Evolutionary conservation across 2,329 filamentous ascomycete species (phyloP).

Genomic region (Aspergillus fumigatus): DNA sequence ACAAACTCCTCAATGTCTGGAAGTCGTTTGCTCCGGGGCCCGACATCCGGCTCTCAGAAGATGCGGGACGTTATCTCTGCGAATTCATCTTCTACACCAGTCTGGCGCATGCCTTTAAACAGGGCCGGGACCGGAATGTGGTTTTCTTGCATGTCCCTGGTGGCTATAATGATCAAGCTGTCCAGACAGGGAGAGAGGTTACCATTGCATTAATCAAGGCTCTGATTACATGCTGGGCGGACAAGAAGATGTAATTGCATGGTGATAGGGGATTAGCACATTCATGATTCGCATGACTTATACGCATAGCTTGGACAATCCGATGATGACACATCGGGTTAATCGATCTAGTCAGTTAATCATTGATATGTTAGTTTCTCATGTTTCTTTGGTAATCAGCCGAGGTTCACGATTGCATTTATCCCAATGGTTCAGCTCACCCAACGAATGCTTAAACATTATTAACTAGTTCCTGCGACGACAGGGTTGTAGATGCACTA

Average conservation of each 20-base stretch:
- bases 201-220: conserved; percentile 41
- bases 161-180: conserved; percentile 47
- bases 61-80: conserved; percentile 70
- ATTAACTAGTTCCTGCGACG: too few relatives aligned
- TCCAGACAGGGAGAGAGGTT: conserved; percentile 37
- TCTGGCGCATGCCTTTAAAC: conserved; percentile 44
- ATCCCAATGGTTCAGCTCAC: too few relatives aligned
- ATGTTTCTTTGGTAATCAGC: background rate
- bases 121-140: conserved; percentile 42
- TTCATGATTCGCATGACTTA: background rate
- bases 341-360: background rate
- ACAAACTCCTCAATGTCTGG: conserved; percentile 33
- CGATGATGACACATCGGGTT: background rate
- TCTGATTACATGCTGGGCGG: conserved; percentile 39
- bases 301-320: background rate
- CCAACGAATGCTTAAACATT: too few relatives aligned
- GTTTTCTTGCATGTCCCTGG: conserved; percentile 71
- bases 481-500: too few relatives aligned
- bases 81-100: conserved; percentile 75
- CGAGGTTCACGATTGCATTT: too few relatives aligned
- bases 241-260: conserved; percentile 12
- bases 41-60: conserved; percentile 57
- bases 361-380: background rate
- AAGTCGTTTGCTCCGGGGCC: conserved; percentile 23
- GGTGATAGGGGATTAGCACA: background rate